These are phyloP conservation scores for Ganoderma resinaceum DNA, from an alignment of 1,284 basidiomycete genomes.

Conservation along the genomic window DNA sequence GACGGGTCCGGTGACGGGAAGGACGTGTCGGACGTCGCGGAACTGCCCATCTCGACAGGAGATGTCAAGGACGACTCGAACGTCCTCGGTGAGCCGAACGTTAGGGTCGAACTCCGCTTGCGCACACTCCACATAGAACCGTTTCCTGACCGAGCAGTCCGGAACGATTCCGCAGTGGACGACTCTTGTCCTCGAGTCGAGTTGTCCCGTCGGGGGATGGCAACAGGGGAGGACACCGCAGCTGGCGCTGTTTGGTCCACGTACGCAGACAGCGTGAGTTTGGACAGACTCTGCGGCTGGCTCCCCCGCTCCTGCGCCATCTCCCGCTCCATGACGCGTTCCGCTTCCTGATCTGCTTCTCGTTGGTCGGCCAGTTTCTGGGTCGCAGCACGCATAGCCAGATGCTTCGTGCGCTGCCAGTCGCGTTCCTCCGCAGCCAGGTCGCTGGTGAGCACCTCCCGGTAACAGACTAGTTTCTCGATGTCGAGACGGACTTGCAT, in stretches of 20 bases:
- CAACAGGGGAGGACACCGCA: slow-evolving; percentile 27
- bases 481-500: slow-evolving; percentile 77
- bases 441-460: slow-evolving; percentile 78
- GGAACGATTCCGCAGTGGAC: slow-evolving; percentile 62
- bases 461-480: slow-evolving; percentile 76
- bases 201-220: slow-evolving; percentile 26
- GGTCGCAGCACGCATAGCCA: slow-evolving; percentile 77
- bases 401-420: slow-evolving; percentile 70
- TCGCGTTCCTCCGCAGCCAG: slow-evolving; percentile 75
- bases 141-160: slow-evolving; percentile 58
- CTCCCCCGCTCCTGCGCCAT: neutral
- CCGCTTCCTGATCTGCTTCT: slow-evolving; percentile 20
- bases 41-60: slow-evolving; percentile 21
- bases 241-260: slow-evolving; percentile 40
- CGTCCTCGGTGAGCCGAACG: slow-evolving; percentile 37
- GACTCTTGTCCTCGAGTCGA: slow-evolving; percentile 44
- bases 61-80: slow-evolving; percentile 47
- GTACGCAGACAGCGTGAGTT: slow-evolving; percentile 52
- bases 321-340: slow-evolving; percentile 15
- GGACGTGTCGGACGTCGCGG: slow-evolving; percentile 24
- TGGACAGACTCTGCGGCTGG: slow-evolving; percentile 39
- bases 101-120: slow-evolving; percentile 42
- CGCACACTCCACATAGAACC: slow-evolving; percentile 27
- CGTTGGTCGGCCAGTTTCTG: slow-evolving; percentile 62
- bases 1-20: slow-evolving; percentile 32